These are phyloP conservation scores for Wickerhamiella brachini DNA, from an alignment of 805 yeast species.

Conservation along the genomic window DNA sequence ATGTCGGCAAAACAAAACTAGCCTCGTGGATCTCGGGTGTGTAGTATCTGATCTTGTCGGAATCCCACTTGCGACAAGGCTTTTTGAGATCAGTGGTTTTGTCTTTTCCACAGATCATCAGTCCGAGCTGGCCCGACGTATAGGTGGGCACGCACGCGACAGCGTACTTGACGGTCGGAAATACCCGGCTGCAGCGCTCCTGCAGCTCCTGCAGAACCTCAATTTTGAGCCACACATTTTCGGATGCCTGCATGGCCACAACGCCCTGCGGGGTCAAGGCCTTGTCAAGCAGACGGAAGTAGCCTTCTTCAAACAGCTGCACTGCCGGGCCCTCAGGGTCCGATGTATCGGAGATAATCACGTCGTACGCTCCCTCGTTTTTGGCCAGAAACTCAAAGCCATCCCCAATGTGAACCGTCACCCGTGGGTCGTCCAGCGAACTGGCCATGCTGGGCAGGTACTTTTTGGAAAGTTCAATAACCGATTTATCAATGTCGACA, in stretches of 20 bases:
- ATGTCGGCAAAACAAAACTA: slow-evolving; percentile 81
- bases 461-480: slow-evolving; percentile 54
- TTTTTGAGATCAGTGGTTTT: slow-evolving; percentile 43
- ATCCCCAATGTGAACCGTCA: slow-evolving; percentile 56
- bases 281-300: slow-evolving; percentile 51
- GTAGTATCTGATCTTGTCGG: slow-evolving; percentile 61
- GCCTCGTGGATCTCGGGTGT: slow-evolving; percentile 75
- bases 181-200: slow-evolving; percentile 66
- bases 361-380: slow-evolving; percentile 46
- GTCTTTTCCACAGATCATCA: slow-evolving; percentile 88
- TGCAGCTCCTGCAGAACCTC: slow-evolving; percentile 70
- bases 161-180: slow-evolving; percentile 85
- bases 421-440: slow-evolving; percentile 49
- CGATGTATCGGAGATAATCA: slow-evolving; percentile 81
- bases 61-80: slow-evolving; percentile 54
- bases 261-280: slow-evolving; percentile 53
- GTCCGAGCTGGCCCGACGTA: slow-evolving; percentile 96
- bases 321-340: slow-evolving; percentile 97
- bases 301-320: slow-evolving; percentile 64
- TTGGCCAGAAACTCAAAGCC: slow-evolving; percentile 64
- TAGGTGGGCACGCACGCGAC: slow-evolving; percentile 91
- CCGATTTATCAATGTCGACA: slow-evolving; percentile 83
- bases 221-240: slow-evolving; percentile 86
- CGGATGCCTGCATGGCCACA: slow-evolving; percentile 70
- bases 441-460: slow-evolving; percentile 65